These are phyloP conservation scores for Fusarium annulatum DNA, from an alignment of 2,329 filamentous ascomycete genomes.

Conservation along the genomic window DNA sequence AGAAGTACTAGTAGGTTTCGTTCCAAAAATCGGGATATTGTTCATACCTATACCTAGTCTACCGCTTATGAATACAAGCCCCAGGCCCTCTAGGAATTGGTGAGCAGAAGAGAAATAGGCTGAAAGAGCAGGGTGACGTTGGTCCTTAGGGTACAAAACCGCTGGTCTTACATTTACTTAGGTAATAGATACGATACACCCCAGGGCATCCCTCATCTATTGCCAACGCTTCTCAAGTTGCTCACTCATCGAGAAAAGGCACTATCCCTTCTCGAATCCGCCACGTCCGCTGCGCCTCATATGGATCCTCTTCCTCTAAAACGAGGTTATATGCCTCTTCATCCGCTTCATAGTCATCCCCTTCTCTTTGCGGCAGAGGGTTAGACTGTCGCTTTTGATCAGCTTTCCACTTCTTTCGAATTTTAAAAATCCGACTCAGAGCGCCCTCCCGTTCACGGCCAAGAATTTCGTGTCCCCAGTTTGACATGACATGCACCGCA, in stretches of 20 bases:
- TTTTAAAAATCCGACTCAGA: rapidly evolving
- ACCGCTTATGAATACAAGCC: too few relatives aligned
- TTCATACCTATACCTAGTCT: too few relatives aligned
- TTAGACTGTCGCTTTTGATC: neutral
- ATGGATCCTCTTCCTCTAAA: neutral
- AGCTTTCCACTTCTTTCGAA: neutral
- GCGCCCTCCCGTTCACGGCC: rapidly evolving
- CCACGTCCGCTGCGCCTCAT: neutral
- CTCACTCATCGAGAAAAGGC: neutral
- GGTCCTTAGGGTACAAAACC: too few relatives aligned
- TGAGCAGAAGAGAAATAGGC: too few relatives aligned
- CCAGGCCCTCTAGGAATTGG: too few relatives aligned
- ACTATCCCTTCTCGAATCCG: neutral
- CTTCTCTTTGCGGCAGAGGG: rapidly evolving
- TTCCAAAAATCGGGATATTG: too few relatives aligned
- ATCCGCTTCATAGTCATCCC: neutral
- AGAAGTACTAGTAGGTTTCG: too few relatives aligned
- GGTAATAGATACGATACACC: too few relatives aligned
- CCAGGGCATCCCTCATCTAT: too few relatives aligned
- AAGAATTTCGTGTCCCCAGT: neutral
- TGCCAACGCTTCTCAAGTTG: too few relatives aligned
- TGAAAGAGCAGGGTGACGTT: too few relatives aligned
- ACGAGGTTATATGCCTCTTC: neutral
- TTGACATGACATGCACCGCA: neutral
- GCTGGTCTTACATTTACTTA: too few relatives aligned